Evolutionary conservation across 2,329 filamentous ascomycete genomes (phyloP).

Genomic region (Cladosporium sphaerospermum): DNA sequence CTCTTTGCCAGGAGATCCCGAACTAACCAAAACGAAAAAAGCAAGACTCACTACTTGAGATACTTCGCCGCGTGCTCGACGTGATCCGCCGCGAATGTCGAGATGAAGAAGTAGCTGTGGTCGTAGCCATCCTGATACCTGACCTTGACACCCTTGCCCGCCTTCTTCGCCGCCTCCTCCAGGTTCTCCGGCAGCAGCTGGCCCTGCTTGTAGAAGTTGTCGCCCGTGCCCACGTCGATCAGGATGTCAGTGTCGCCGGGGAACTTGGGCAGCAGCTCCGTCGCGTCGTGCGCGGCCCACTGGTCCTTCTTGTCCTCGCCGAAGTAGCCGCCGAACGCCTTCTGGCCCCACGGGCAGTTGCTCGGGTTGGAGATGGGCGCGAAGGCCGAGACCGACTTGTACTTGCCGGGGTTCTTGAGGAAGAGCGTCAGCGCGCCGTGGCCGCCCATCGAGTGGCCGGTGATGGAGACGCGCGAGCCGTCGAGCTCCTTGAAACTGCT

Average conservation of each 20-base stretch:
- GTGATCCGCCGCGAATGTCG: slow-evolving; percentile 83
- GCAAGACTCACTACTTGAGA: slow-evolving; percentile 35
- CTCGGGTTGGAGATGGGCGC: slow-evolving; percentile 84
- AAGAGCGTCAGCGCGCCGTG: slow-evolving; percentile 91
- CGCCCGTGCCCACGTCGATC: slow-evolving; percentile 87
- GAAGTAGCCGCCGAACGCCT: slow-evolving; percentile 89
- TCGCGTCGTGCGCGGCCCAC: slow-evolving; percentile 89
- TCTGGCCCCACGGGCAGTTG: slow-evolving; percentile 87
- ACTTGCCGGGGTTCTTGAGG: slow-evolving; percentile 83
- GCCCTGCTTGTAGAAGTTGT: slow-evolving; percentile 93
- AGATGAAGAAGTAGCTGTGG: slow-evolving; percentile 96
- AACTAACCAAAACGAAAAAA: not conserved
- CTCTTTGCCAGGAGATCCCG: too few relatives aligned
- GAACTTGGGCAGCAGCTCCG: slow-evolving; percentile 76
- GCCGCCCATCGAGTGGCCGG: slow-evolving; percentile 94
- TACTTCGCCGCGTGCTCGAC: slow-evolving; percentile 87
- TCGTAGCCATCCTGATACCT: slow-evolving; percentile 90
- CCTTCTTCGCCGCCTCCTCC: slow-evolving; percentile 67
- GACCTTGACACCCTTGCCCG: slow-evolving; percentile 66
- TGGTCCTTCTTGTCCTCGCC: slow-evolving; percentile 63
- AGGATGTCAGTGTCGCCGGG: slow-evolving; percentile 67
- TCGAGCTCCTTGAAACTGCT: slow-evolving; percentile 66
- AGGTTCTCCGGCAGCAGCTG: slow-evolving; percentile 95
- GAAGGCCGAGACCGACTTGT: slow-evolving; percentile 83
- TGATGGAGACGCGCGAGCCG: slow-evolving; percentile 65